A percentile compares a stretch with the other conserved stretches of the same genome.
Evolutionary conservation across 2,329 filamentous ascomycete genomes (phyloP).

Genomic region (Chaetomium strumarium): DNA sequence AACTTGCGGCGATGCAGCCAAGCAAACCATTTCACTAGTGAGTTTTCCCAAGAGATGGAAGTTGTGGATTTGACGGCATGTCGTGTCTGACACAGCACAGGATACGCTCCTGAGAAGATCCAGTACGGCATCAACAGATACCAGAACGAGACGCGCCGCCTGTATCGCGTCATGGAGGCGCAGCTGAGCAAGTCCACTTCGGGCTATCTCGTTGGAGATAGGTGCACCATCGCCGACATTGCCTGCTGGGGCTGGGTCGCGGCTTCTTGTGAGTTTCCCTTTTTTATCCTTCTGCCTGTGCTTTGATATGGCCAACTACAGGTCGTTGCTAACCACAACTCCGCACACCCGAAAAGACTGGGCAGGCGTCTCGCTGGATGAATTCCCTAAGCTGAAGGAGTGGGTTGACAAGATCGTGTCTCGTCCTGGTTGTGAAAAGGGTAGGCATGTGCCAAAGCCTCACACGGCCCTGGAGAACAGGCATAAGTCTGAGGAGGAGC

Average conservation of each 20-base stretch:
- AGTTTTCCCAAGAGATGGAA: slow-evolving; percentile 19
- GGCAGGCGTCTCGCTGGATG: slow-evolving; percentile 23
- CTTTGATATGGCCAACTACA: neutral
- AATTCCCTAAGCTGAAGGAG: slow-evolving; percentile 69
- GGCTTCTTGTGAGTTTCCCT: slow-evolving; percentile 35
- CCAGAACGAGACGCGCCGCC: slow-evolving; percentile 72
- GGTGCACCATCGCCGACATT: slow-evolving; percentile 71
- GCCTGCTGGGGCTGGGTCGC: slow-evolving; percentile 75
- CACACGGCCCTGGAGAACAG: slow-evolving; percentile 49
- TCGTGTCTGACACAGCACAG: slow-evolving; percentile 28
- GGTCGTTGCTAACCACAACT: neutral
- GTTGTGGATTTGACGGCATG: neutral
- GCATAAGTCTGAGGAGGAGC: slow-evolving; percentile 36
- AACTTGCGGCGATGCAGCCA: slow-evolving; percentile 38
- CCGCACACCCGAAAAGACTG: slow-evolving; percentile 16
- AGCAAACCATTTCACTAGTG: slow-evolving; percentile 73
- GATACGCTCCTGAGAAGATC: slow-evolving; percentile 76
- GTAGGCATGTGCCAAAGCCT: slow-evolving; percentile 57
- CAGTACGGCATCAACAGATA: slow-evolving; percentile 79
- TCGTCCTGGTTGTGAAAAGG: slow-evolving; percentile 68
- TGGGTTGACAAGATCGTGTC: slow-evolving; percentile 70
- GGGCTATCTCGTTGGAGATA: slow-evolving; percentile 61
- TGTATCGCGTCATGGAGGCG: slow-evolving; percentile 72
- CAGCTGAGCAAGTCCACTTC: slow-evolving; percentile 55
- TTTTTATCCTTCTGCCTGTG: neutral